Evolutionary conservation across 345 rosid species (phyloP).

Genomic region (Euphorbia tirucalli): DNA sequence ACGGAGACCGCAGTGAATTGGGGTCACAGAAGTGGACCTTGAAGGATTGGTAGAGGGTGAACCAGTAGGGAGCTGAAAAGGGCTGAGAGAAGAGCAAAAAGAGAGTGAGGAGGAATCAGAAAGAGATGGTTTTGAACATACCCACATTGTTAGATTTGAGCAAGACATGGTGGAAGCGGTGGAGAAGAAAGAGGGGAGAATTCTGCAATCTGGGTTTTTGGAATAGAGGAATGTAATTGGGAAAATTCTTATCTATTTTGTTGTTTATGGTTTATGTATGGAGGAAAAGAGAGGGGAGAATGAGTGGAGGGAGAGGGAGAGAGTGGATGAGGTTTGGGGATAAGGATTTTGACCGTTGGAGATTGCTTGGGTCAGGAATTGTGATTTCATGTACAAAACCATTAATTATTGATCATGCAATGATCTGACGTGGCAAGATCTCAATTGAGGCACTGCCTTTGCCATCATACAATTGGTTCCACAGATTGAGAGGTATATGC

Average conservation of each 20-base stretch:
- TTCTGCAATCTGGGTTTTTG: constrained; percentile 12
- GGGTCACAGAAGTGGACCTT: constrained; percentile 49
- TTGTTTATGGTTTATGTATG: constrained; percentile 20
- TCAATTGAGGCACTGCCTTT: neutral
- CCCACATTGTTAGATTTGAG: constrained; percentile 79
- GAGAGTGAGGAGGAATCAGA: constrained; percentile 73
- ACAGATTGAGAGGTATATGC: constrained; percentile 17
- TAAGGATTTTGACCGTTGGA: constrained; percentile 60
- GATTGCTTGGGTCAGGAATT: constrained; percentile 27
- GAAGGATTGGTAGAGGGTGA: constrained; percentile 36
- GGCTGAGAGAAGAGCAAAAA: constrained; percentile 59
- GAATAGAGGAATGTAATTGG: neutral
- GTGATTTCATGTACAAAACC: neutral
- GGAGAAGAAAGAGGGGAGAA: constrained; percentile 8
- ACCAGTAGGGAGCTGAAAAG: constrained; percentile 51
- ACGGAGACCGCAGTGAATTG: constrained; percentile 72
- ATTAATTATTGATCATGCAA: too few species aligned
- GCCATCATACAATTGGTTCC: neutral
- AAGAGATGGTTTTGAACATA: constrained; percentile 68
- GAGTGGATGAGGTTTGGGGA: constrained; percentile 66
- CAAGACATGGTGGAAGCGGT: constrained; percentile 51
- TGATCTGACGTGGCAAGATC: constrained; percentile 30
- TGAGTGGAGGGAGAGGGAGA: constrained; percentile 53
- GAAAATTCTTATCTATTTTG: constrained; percentile 38
- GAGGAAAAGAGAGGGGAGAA: constrained; percentile 33